phyloP scores from a whole-genome alignment of 202 grass and related monocot species.

The Miscanthus sacchariflorus region DNA sequence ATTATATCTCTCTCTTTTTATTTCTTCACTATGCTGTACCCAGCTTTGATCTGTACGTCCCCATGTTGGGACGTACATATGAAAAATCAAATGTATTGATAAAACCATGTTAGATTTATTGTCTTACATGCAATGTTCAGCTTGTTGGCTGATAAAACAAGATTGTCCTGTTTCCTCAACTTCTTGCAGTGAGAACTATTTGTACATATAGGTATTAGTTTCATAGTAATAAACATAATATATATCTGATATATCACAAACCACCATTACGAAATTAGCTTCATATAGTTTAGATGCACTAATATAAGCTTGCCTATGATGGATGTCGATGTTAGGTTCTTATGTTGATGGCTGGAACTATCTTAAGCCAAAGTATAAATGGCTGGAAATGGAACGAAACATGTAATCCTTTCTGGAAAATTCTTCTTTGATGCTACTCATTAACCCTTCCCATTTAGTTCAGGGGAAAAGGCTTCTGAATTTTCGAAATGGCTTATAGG shows the following conservation, averaged over 20 bases:
- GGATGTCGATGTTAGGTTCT: background rate
- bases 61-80: background rate
- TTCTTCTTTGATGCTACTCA: constrained; percentile 77
- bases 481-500: constrained; percentile 69
- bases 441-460: constrained; percentile 84
- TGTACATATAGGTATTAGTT: background rate
- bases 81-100: background rate
- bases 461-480: constrained; percentile 70
- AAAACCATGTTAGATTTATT: constrained; percentile 16
- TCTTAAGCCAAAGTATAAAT: background rate
- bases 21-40: constrained; percentile 8
- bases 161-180: background rate
- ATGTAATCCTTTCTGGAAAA: constrained; percentile 68
- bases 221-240: background rate
- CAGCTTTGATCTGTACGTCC: constrained; percentile 2
- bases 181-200: background rate
- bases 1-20: background rate
- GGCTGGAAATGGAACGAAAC: constrained; percentile 68
- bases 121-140: background rate
- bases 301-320: background rate
- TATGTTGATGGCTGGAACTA: background rate
- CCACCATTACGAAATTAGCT: background rate
- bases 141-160: background rate
- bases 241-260: background rate
- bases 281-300: background rate